phyloP scores from a whole-genome alignment of 140 eudicot genomes.

The Flaveria floridana region DNA sequence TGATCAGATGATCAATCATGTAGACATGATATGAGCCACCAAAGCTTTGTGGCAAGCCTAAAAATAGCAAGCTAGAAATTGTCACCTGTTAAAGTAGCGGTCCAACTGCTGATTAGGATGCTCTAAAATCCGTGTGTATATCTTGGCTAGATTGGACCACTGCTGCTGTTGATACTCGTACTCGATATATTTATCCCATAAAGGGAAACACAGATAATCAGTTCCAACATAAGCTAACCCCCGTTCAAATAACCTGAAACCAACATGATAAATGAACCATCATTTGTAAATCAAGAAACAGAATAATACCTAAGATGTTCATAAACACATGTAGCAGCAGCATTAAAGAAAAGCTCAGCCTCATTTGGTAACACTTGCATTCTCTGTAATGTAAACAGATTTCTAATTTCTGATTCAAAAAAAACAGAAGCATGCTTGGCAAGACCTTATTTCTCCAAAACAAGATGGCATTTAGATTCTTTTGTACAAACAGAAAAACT shows the following conservation, averaged over 20 bases:
- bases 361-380: constrained; percentile 13
- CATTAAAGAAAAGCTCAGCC: constrained; percentile 22
- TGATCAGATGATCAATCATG: too few species aligned
- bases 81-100: constrained; percentile 72
- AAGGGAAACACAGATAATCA: constrained; percentile 73
- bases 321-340: constrained; percentile 27
- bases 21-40: too few species aligned
- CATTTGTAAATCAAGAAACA: constrained; percentile 19
- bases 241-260: constrained; percentile 90
- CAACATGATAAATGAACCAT: constrained; percentile 20
- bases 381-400: background rate
- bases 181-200: constrained; percentile 94
- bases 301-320: background rate
- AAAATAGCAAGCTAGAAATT: background rate
- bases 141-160: constrained; percentile 80
- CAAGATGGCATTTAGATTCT: background rate
- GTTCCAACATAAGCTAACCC: constrained; percentile 90
- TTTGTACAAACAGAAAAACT: background rate
- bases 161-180: constrained; percentile 80
- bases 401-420: constrained; percentile 7
- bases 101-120: constrained; percentile 94
- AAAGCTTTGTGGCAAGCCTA: too few species aligned
- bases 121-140: constrained; percentile 78
- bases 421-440: background rate
- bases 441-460: background rate